These are phyloP conservation scores for Camellia sinensis DNA, from an alignment of 148 eudicot genomes.

Conservation along the genomic window DNA sequence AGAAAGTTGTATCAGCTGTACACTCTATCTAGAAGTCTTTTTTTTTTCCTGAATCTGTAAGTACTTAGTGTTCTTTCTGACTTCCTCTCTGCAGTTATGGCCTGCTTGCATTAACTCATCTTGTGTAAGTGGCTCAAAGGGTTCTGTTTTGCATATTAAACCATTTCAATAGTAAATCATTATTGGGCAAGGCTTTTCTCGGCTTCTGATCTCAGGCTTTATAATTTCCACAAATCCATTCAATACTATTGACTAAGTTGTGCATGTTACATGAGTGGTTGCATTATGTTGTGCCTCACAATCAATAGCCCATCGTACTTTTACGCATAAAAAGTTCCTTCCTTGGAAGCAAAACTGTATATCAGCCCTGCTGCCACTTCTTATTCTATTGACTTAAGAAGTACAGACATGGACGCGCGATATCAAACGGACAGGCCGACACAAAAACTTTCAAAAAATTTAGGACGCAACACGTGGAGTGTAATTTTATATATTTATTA, in stretches of 20 bases:
- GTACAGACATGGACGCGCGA: no score
- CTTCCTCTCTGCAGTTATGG: no score
- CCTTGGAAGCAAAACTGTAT: neutral
- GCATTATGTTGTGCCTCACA: neutral
- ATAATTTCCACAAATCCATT: no score
- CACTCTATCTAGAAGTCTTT: neutral
- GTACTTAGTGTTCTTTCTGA: neutral
- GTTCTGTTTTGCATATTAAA: neutral
- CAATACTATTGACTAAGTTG: no score
- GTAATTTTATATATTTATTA: no score
- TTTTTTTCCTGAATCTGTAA: neutral
- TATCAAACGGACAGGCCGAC: no score
- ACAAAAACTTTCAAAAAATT: no score
- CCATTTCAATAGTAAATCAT: no score
- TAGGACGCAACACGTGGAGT: no score
- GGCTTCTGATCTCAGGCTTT: no score
- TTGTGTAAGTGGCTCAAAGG: neutral
- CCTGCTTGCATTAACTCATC: neutral
- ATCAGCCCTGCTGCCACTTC: neutral
- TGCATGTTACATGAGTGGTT: neutral
- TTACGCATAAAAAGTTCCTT: neutral
- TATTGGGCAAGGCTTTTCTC: no score
- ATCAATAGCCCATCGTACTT: neutral
- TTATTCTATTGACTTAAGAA: no score
- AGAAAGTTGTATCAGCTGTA: neutral